These are phyloP conservation scores for Mercurialis annua DNA, from an alignment of 345 rosid genomes.

Conservation along the genomic window DNA sequence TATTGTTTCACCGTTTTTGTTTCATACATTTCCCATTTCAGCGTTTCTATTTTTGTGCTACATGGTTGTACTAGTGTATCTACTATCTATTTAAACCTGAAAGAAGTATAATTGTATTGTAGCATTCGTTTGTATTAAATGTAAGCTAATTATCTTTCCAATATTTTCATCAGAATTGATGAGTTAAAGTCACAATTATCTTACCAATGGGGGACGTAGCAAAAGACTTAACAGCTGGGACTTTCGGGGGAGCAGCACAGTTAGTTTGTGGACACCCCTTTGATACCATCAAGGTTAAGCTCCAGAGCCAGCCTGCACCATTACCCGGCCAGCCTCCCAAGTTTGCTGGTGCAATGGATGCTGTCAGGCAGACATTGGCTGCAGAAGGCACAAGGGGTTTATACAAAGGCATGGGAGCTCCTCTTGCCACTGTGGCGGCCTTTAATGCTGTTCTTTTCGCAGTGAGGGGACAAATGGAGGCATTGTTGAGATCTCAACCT, in stretches of 20 bases:
- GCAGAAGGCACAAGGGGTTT: slow-evolving; percentile 93
- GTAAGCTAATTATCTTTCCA: background rate
- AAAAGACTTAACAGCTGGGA: slow-evolving; percentile 86
- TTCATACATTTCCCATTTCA: no score
- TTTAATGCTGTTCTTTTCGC: slow-evolving; percentile 93
- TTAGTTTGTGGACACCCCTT: slow-evolving; percentile 89
- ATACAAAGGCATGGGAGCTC: slow-evolving; percentile 99
- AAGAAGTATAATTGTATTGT: background rate
- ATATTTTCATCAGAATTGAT: background rate
- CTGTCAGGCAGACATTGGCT: slow-evolving; percentile 76
- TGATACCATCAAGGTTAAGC: slow-evolving; percentile 98
- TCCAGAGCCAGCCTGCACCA: slow-evolving; percentile 91
- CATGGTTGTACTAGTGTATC: background rate
- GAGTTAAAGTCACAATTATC: background rate
- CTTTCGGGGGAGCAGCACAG: slow-evolving; percentile 95
- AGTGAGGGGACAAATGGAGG: slow-evolving; percentile 93
- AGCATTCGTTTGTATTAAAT: background rate
- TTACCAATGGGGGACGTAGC: slow-evolving; percentile 83
- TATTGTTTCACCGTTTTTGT: no score
- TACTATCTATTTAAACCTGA: background rate
- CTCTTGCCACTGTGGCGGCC: slow-evolving; percentile 96
- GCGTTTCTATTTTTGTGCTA: no score
- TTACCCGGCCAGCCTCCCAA: slow-evolving; percentile 75
- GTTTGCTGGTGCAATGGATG: slow-evolving; percentile 80
- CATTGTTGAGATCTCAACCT: slow-evolving; percentile 70